Evolutionary conservation across 768 basidiomycete species (phyloP), one percentile per base, ranked within the genome.

Genomic region (Boletus coccyginus): DNA sequence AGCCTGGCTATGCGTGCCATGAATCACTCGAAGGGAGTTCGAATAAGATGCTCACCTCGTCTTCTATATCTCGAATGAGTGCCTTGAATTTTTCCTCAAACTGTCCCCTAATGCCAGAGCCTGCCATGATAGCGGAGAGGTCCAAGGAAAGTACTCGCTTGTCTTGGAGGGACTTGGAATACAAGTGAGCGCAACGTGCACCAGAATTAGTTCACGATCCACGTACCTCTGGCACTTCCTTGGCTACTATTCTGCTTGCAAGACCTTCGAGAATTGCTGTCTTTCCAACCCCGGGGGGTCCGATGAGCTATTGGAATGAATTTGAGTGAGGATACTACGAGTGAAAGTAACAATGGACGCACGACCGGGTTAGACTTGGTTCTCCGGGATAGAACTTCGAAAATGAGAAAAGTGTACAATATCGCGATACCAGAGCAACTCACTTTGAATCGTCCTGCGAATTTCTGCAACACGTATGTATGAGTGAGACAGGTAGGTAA

Each of bases 11-110:
- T 49, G 68, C n/a, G 33, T 54, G 47, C 17, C 29, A 57, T 42
- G 41, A 44, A 40, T 36, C 13, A 66, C 59, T 56, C 70, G 55
- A 69, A 58, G 36, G 56, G 46, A 70, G 64, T 41, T 61, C 68
- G 50, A 68, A 68, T 36, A 62, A 67, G 6, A 50, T 50, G 39
- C 77, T 46, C 51, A 80, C 85, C 76, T 92, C 89, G 13, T 86
- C 90, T 67, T 94, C 92, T 55, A 97, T 95, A 65, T 97, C 94
- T 29, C 82, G 82, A n/a, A 96, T 75, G 2, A 97, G 77, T 0
- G 85, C 88, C 69, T 95, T 94, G 80, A 95, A 94, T 62, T 93
- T 93, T 70, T 92, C 92, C 63, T 97, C 94, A 51, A 95, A 95
- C 62, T 94, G 90, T 2, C 94, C 94, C 41, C 94, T 85, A 50